Base-by-base conservation (phyloP, 768 basidiomycete genomes). In the Cystobasidium ongulense region DNA sequence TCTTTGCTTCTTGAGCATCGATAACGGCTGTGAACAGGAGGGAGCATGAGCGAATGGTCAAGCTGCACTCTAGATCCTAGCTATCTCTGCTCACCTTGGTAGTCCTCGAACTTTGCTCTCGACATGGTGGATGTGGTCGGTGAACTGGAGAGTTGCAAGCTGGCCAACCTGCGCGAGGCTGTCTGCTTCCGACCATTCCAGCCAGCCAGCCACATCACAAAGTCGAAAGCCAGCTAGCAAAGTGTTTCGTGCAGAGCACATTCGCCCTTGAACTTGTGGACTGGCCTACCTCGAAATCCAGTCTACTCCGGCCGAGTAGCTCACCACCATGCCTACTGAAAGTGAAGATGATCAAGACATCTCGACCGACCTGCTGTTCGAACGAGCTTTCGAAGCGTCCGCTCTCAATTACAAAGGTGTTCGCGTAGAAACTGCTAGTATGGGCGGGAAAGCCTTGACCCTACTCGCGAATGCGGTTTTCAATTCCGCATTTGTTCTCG, bases 1-100 rank as follows among this genome's bases (percentile, higher is more conserved):
- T 52, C 68, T 71, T 71, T 23, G 68, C 68, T 54, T 71, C 68
- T n/a, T 52, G 68, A 36, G 68, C 68, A n/a, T 71, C 68, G 53
- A 71, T 36, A 52, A 71, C 68, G 54, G 68, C 68, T 71, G 53
- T 5, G 29, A 13, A 31, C 15, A 21, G 7, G 63, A 10, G 18
- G 35, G 63, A 31, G n/a, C n/a, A n/a, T n/a, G n/a, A n/a, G n/a
- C n/a, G n/a, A n/a, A n/a, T n/a, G n/a, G n/a, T n/a, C n/a, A n/a
- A n/a, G n/a, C n/a, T n/a, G n/a, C n/a, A n/a, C n/a, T n/a, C n/a
- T n/a, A n/a, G n/a, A n/a, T n/a, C n/a, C n/a, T n/a, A n/a, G n/a
- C 21, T 65, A 25, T 29, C 33, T 65, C 10, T 33, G 39, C 66
- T 13, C 38, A 71, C 68, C 68, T 33, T 71, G 52, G 35, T 71